Conservation (phyloP, 2,329 filamentous ascomycete genomes). For the Penicillium italicum region DNA sequence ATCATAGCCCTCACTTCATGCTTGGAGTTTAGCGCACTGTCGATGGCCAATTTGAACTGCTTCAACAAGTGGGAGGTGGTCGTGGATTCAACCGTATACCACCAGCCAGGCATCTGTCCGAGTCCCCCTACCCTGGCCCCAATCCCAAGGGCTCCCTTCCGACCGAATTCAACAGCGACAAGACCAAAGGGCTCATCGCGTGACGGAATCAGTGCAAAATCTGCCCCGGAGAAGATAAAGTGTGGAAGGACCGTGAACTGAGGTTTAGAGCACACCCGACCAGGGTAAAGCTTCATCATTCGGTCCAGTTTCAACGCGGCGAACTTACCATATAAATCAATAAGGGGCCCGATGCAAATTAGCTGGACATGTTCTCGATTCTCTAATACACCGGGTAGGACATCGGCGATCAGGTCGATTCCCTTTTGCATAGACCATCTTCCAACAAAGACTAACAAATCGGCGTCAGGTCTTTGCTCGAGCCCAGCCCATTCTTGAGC, state of each 20-base stretch:
- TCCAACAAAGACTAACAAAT: conserved; percentile 66
- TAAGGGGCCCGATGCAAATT: conserved; percentile 62
- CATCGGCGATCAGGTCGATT: conserved; percentile 64
- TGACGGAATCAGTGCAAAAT: conserved; percentile 65
- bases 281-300: conserved; percentile 64
- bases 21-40: conserved; percentile 58
- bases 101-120: conserved; percentile 69
- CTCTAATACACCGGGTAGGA: conserved; percentile 62
- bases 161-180: conserved; percentile 65
- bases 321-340: conserved; percentile 66
- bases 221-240: conserved; percentile 64
- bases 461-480: conserved; percentile 58
- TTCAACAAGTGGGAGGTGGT: conserved; percentile 60
- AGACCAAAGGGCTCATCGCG: conserved; percentile 67
- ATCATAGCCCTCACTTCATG: conserved; percentile 56
- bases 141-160: conserved; percentile 65
- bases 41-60: conserved; percentile 63
- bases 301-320: conserved; percentile 62
- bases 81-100: conserved; percentile 65
- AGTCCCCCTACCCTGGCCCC: conserved; percentile 64
- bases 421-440: conserved; percentile 69
- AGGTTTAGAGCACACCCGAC: conserved; percentile 64
- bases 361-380: conserved; percentile 58
- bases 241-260: conserved; percentile 65
- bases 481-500: conserved; percentile 67